Base-by-base conservation (phyloP, 805 yeast species). In the Yarrowia deformans region DNA sequence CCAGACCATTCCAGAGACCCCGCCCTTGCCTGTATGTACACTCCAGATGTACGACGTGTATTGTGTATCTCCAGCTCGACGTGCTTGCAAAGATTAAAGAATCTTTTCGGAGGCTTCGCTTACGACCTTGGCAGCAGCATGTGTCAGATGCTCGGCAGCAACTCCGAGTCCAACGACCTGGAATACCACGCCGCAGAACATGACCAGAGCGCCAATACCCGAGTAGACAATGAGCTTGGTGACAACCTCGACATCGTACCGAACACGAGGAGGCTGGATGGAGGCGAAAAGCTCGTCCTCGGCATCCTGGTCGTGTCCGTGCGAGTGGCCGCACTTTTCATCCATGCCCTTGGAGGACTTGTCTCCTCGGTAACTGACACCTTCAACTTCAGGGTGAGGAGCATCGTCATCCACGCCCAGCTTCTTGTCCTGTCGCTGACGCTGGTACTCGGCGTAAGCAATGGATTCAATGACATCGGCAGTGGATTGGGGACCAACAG, bases 161-260 rank as follows among this genome's bases (percentile, higher is more conserved):
- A 66, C 69, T 8, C 69, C 69, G 63, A 66, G 39, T 5, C 70
- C 70, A 2, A 52, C 34, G 4, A 42, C 13, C 56, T 49, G 52
- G 67, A 72, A 75, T 1, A 75, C 39, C n/a, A 67, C 32, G 32
- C 71, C 72, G 29, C 72, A 68, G 50, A 70, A 70, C 23, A 84
- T 77, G 0, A 90, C 89, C 40, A 84, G 78, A 35, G 82, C 74
- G 0, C 95, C 84, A 37, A 94, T 86, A 0, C 98, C 98, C 0
- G 90, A 88, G 78, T 94, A 94, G 1, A 93, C 90, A 18, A 90
- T 78, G 71, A 90, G 80, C 74, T 97, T 83, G 10, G 95, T 93
- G 40, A 91, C 78, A 3, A 91, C 90, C 71, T 90, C 94, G 39
- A 90, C 88, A 69, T 88, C 93, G 73, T 89, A 88, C 61, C 93